Percentiles rank a stretch among this genome's conserved stretches.
phyloP scores from a whole-genome alignment of 768 basidiomycete genomes.

The Coprinellus aureogranulatus region DNA sequence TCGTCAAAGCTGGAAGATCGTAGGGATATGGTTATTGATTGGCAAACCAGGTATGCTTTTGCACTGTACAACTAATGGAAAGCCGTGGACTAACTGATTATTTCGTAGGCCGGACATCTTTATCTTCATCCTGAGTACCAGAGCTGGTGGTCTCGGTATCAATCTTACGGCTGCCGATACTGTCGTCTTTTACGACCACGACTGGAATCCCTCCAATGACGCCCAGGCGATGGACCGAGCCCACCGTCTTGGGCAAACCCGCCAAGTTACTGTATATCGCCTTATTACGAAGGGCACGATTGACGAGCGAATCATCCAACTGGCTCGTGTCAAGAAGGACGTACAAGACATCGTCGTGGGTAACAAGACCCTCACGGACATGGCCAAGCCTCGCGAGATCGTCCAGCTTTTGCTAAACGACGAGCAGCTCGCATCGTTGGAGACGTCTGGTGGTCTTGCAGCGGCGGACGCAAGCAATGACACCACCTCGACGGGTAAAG shows the following conservation, averaged over 20 bases:
- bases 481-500: too few species aligned
- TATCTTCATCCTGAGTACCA: constrained; percentile 86
- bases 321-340: constrained; percentile 96
- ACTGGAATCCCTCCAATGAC: constrained; percentile 97
- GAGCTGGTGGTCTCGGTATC: constrained; percentile 95
- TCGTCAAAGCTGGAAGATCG: constrained; percentile 93
- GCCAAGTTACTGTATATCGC: constrained; percentile 95
- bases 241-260: constrained; percentile 93
- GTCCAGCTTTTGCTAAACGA: constrained; percentile 93
- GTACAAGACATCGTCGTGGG: constrained; percentile 99
- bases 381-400: constrained; percentile 93
- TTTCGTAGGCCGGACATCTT: constrained; percentile 75
- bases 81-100: constrained; percentile 4
- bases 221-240: constrained; percentile 99
- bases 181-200: constrained; percentile 92
- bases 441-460: constrained; percentile 43
- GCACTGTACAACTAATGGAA: neutral
- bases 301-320: constrained; percentile 94
- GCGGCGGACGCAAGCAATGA: constrained; percentile 15
- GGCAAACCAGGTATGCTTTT: constrained; percentile 86
- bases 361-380: constrained; percentile 91
- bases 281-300: constrained; percentile 92
- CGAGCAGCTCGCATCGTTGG: constrained; percentile 80
- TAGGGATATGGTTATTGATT: constrained; percentile 98
- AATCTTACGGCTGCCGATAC: constrained; percentile 96